Evolutionary conservation across 352 stramenopile genomes (phyloP).

Genomic region (Peronosclerospora sorghi): DNA sequence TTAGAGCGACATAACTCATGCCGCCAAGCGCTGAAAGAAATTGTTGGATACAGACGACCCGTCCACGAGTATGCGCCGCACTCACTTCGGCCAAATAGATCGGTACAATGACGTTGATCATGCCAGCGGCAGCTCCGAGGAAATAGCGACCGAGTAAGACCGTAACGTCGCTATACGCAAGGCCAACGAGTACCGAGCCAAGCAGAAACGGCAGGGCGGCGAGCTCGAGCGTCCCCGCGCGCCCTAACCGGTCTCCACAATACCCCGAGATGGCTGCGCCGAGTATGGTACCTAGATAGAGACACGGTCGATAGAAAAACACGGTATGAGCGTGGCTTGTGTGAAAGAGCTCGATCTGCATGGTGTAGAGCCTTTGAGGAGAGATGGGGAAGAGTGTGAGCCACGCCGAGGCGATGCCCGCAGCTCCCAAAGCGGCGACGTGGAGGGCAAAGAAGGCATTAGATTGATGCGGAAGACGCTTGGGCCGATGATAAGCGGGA

Average conservation of each 20-base stretch:
- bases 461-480: slow-evolving; percentile 17
- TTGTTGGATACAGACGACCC: slow-evolving; percentile 34
- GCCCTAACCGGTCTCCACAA: slow-evolving; percentile 48
- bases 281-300: slow-evolving; percentile 52
- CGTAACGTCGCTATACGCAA: slow-evolving; percentile 56
- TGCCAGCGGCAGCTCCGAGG: slow-evolving; percentile 37
- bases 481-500: slow-evolving; percentile 20
- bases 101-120: slow-evolving; percentile 50
- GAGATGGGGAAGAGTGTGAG: slow-evolving; percentile 60
- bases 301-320: slow-evolving; percentile 61
- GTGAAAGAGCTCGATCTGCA: slow-evolving; percentile 76
- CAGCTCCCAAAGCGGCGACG: slow-evolving; percentile 32
- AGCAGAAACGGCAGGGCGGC: slow-evolving; percentile 60
- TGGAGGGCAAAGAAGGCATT: slow-evolving; percentile 60
- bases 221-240: slow-evolving; percentile 62
- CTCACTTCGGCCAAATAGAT: slow-evolving; percentile 69
- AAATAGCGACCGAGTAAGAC: slow-evolving; percentile 57
- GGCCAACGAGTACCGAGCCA: slow-evolving; percentile 55
- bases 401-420: slow-evolving; percentile 41
- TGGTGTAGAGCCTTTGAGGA: slow-evolving; percentile 64
- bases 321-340: slow-evolving; percentile 50
- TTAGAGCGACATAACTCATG: slow-evolving; percentile 42
- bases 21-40: slow-evolving; percentile 28
- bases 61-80: slow-evolving; percentile 42
- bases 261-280: slow-evolving; percentile 46